These are phyloP conservation scores for Somion occarium DNA, from an alignment of 1,284 basidiomycete species.

Conservation along the genomic window DNA sequence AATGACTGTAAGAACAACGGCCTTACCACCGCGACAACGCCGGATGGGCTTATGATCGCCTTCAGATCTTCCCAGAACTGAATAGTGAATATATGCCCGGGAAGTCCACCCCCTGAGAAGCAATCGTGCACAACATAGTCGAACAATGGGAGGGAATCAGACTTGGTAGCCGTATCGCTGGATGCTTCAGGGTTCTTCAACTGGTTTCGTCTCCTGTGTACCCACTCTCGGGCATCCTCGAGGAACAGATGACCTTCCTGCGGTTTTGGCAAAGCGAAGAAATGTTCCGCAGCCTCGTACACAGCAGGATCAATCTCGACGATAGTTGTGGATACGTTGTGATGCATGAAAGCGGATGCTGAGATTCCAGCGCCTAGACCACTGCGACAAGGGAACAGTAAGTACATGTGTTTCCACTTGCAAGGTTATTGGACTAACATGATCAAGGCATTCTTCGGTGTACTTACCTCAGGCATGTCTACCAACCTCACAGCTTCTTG, in stretches of 20 bases:
- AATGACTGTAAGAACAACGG: too few relatives aligned
- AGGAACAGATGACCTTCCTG: conserved; percentile 57
- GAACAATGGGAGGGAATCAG: conserved; percentile 32
- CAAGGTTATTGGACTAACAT: too few relatives aligned
- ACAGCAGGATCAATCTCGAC: conserved; percentile 88
- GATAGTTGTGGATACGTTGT: conserved; percentile 65
- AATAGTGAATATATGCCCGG: conserved; percentile 74
- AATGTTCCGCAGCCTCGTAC: conserved; percentile 73
- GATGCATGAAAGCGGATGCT: conserved; percentile 65
- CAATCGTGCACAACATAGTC: conserved; percentile 87
- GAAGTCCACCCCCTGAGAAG: conserved; percentile 86
- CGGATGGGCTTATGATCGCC: conserved; percentile 60
- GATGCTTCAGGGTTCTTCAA: conserved; percentile 15
- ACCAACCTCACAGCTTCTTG: conserved; percentile 80
- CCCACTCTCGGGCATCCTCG: conserved; percentile 57
- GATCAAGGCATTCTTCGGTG: conserved; percentile 52
- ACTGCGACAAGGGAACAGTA: conserved; percentile 35
- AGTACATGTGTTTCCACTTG: neutral
- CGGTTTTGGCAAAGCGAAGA: conserved; percentile 72
- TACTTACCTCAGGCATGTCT: conserved; percentile 34
- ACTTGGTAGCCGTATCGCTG: neutral
- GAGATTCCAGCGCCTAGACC: conserved; percentile 85
- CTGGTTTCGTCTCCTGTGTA: conserved; percentile 12
- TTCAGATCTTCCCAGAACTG: conserved; percentile 80
- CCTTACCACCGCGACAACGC: conserved; percentile 76